Conservation (phyloP, 73 alveolate species). For the Breviolum minutum region DNA sequence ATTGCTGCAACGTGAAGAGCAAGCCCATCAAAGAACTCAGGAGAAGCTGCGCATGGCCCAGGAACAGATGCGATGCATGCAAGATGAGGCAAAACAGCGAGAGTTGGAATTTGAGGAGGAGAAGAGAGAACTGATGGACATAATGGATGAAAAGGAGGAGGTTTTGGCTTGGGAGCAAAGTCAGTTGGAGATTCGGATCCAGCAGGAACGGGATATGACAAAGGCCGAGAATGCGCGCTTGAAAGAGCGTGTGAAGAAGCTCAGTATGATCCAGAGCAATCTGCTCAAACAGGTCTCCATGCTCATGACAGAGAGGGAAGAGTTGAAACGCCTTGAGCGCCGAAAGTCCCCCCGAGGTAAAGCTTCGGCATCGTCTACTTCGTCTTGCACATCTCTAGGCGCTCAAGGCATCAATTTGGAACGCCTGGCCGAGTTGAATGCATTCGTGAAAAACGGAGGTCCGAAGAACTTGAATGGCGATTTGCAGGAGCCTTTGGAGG, state of each 20-base stretch:
- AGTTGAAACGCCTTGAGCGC: conserved; percentile 46
- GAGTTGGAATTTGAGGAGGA: conserved; percentile 61
- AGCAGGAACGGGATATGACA: conserved; percentile 31
- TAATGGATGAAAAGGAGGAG: conserved; percentile 47
- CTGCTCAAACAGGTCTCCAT: conserved; percentile 56
- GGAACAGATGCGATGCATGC: conserved; percentile 41
- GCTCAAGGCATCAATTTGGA: conserved; percentile 41
- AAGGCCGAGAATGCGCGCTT: conserved; percentile 43
- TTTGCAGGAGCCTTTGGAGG: not conserved
- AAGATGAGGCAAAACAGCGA: not conserved
- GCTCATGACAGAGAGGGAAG: conserved; percentile 52
- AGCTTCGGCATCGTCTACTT: conserved; percentile 24
- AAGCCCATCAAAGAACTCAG: conserved; percentile 49
- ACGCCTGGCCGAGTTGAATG: conserved; percentile 56
- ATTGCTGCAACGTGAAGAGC: conserved; percentile 16
- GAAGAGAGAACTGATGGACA: conserved; percentile 40
- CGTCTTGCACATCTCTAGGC: conserved; percentile 55
- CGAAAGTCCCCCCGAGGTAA: conserved; percentile 48
- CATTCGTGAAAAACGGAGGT: conserved; percentile 34
- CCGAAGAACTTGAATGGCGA: conserved; percentile 51
- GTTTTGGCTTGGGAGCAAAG: conserved; percentile 48
- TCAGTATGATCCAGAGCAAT: conserved; percentile 26
- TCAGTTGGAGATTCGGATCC: conserved; percentile 15
- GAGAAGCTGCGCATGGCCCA: conserved; percentile 52
- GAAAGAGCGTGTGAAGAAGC: conserved; percentile 41